Conservation (phyloP, 768 basidiomycete genomes). For the Hebeloma cylindrosporum region DNA sequence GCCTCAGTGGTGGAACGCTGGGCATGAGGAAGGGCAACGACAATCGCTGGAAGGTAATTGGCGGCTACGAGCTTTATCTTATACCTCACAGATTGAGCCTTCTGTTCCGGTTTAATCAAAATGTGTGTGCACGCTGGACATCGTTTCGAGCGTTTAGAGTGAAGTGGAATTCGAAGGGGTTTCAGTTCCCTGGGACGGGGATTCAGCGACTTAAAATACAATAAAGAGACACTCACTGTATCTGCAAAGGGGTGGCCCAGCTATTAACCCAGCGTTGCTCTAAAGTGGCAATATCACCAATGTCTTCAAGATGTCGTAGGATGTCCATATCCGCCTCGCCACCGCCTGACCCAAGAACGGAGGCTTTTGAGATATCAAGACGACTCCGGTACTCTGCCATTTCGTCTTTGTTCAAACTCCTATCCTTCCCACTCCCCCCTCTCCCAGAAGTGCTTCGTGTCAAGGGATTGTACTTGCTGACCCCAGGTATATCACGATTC, state of each 20-base stretch:
- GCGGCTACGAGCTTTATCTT: conserved; percentile 98
- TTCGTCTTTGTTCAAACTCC: conserved; percentile 70
- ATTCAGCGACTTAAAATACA: conserved; percentile 4
- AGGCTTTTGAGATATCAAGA: conserved; percentile 59
- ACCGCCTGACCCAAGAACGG: conserved; percentile 54
- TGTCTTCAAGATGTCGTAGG: conserved; percentile 60
- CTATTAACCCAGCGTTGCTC: conserved; percentile 82
- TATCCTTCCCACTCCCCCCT: conserved; percentile 55
- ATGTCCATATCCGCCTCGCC: conserved; percentile 72
- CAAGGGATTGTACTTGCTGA: conserved; percentile 73
- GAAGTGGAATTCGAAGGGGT: conserved; percentile 88
- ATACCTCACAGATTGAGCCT: conserved; percentile 89
- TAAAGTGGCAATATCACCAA: conserved; percentile 63
- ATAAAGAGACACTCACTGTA: conserved; percentile 48
- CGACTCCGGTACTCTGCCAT: conserved; percentile 76
- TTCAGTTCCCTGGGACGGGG: conserved; percentile 62
- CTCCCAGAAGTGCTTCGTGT: conserved; percentile 45
- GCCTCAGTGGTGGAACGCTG: conserved; percentile 43
- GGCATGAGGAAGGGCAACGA: conserved; percentile 64
- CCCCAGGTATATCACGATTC: conserved; percentile 83
- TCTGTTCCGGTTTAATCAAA: conserved; percentile 97
- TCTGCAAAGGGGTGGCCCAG: conserved; percentile 68
- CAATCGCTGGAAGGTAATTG: conserved; percentile 89
- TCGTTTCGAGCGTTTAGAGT: conserved; percentile 93
- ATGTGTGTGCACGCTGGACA: conserved; percentile 95